phyloP scores from a whole-genome alignment of 768 basidiomycete genomes.

The Amanita subjunquillea region DNA sequence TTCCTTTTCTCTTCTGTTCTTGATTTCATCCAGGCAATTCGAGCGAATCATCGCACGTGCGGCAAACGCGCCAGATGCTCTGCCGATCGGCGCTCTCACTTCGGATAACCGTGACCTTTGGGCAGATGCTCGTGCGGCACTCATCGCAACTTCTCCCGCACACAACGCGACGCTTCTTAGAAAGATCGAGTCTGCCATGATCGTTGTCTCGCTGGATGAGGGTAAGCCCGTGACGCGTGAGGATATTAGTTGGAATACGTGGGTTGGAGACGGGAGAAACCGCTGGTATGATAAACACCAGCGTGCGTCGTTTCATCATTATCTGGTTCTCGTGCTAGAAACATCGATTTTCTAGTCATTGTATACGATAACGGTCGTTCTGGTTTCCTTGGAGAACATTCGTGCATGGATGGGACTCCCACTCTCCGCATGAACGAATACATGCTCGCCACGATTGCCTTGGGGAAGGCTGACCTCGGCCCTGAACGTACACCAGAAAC shows the following conservation, averaged over 20 bases:
- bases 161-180: conserved; percentile 59
- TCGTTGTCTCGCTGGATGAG: conserved; percentile 82
- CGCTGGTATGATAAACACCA: conserved; percentile 98
- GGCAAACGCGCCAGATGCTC: conserved; percentile 28
- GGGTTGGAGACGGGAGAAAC: conserved; percentile 87
- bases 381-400: conserved; percentile 85
- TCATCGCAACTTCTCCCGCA: conserved; percentile 46
- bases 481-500: conserved; percentile 24
- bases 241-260: conserved; percentile 69
- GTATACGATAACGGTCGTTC: conserved; percentile 93
- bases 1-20: conserved; percentile 1
- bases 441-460: conserved; percentile 64
- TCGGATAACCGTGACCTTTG: conserved; percentile 85
- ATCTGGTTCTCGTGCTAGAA: background rate
- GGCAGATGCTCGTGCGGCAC: conserved; percentile 60
- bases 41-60: conserved; percentile 57
- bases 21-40: conserved; percentile 38
- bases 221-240: conserved; percentile 72
- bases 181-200: conserved; percentile 83
- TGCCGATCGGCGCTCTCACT: conserved; percentile 75
- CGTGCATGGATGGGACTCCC: conserved; percentile 90
- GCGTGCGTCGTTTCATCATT: conserved; percentile 33
- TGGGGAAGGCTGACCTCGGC: conserved; percentile 70
- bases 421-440: conserved; percentile 96
- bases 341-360: conserved; percentile 49